These are phyloP conservation scores for Ophiosphaerella narmari DNA, from an alignment of 2,329 filamentous ascomycete genomes.

Conservation along the genomic window DNA sequence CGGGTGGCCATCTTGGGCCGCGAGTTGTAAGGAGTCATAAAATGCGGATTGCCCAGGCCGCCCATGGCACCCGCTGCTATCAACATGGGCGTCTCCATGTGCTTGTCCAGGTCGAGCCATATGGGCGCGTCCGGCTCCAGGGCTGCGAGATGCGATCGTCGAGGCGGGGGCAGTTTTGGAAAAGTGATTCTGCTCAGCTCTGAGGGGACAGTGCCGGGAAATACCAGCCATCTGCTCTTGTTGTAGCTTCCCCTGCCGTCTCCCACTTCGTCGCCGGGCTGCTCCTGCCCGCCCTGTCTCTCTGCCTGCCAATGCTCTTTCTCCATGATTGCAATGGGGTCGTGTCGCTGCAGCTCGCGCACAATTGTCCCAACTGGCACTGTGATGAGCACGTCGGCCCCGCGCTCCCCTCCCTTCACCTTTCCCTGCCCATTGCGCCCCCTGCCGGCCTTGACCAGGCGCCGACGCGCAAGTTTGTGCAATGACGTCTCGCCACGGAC, in stretches of 20 bases:
- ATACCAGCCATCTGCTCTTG: constrained; percentile 81
- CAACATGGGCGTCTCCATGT: constrained; percentile 81
- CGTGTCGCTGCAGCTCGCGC: constrained; percentile 76
- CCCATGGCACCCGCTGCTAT: constrained; percentile 87
- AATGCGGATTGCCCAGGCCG: constrained; percentile 92
- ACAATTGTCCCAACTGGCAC: constrained; percentile 94
- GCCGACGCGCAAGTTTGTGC: constrained; percentile 82
- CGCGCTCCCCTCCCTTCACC: constrained; percentile 73
- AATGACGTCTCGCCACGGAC: constrained; percentile 88
- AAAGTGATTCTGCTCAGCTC: constrained; percentile 65
- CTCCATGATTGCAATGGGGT: constrained; percentile 75
- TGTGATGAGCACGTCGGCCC: constrained; percentile 83
- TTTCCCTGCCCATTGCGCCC: constrained; percentile 81
- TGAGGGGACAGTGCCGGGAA: constrained; percentile 78
- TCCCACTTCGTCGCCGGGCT: constrained; percentile 24
- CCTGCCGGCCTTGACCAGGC: constrained; percentile 73
- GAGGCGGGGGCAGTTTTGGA: constrained; percentile 60
- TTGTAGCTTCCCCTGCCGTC: constrained; percentile 43
- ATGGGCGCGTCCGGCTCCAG: constrained; percentile 76
- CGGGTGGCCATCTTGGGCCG: constrained; percentile 87
- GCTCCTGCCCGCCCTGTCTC: constrained; percentile 22
- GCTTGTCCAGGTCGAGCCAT: constrained; percentile 61
- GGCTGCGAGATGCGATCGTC: constrained; percentile 62
- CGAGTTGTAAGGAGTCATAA: constrained; percentile 73
- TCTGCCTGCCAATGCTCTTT: constrained; percentile 36